phyloP scores from a whole-genome alignment of 768 basidiomycete genomes.

The Dentipellis fragilis region DNA sequence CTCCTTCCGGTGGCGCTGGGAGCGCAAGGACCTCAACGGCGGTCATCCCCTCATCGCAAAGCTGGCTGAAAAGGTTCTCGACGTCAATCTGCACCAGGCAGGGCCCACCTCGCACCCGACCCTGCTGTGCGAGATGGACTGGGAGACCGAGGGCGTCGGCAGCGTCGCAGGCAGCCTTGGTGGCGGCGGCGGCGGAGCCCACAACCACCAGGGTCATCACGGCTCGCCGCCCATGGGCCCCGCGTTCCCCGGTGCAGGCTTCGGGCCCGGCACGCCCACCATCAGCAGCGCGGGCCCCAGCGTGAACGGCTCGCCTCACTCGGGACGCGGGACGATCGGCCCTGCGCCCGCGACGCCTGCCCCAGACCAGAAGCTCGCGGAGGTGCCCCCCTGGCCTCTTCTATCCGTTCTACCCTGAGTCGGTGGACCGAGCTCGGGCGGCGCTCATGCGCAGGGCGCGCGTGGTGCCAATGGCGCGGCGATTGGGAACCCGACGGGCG shows the following conservation, averaged over 20 bases:
- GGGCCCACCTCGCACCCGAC: slow-evolving; percentile 27
- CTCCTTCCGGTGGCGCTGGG: slow-evolving; percentile 88
- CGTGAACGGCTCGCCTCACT: background rate
- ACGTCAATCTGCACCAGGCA: slow-evolving; percentile 57
- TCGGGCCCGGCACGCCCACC: slow-evolving; percentile 17
- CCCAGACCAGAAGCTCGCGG: slow-evolving; percentile 36
- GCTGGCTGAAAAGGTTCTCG: slow-evolving; percentile 74
- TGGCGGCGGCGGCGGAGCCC: background rate
- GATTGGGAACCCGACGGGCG: slow-evolving; percentile 18
- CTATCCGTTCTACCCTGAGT: slow-evolving; percentile 70
- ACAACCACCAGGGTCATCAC: slow-evolving; percentile 10
- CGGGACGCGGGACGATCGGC: background rate
- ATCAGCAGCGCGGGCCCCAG: slow-evolving; percentile 8
- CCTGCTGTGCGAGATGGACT: slow-evolving; percentile 33
- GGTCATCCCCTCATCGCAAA: slow-evolving; percentile 78
- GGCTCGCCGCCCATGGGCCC: slow-evolving; percentile 25
- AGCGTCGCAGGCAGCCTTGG: slow-evolving; percentile 10
- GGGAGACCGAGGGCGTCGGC: slow-evolving; percentile 30
- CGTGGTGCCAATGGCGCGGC: slow-evolving; percentile 5
- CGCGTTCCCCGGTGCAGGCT: slow-evolving; percentile 21
- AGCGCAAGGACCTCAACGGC: slow-evolving; percentile 70
- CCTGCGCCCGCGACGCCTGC: slow-evolving; percentile 2
- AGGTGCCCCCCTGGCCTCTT: slow-evolving; percentile 62
- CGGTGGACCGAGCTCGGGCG: slow-evolving; percentile 2
- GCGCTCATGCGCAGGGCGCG: background rate